Conservation (phyloP, 495 filamentous ascomycete genomes). For the Tuber borchii region DNA sequence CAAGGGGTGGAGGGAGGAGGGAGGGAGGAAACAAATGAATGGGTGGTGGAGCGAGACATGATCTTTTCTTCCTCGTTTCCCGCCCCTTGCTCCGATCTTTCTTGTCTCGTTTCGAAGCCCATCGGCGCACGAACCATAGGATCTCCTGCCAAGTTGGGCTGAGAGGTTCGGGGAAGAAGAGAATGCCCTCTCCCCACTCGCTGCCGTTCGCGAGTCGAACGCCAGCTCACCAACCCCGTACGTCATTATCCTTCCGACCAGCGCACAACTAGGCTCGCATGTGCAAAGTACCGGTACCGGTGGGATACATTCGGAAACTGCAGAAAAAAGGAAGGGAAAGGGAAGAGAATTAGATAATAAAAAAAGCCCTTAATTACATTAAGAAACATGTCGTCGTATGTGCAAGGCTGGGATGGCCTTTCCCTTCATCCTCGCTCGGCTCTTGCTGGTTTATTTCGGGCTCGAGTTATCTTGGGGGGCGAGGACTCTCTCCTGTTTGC, state of each 20-base stretch:
- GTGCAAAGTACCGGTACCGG: background rate
- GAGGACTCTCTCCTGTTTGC: background rate
- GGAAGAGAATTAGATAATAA: too few species aligned
- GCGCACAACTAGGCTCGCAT: background rate
- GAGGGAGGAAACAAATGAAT: conserved; percentile 9
- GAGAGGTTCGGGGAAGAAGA: conserved; percentile 19
- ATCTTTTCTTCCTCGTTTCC: conserved; percentile 34
- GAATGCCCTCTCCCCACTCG: conserved; percentile 17
- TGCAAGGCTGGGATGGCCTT: background rate
- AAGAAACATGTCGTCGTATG: background rate
- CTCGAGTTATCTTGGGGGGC: background rate
- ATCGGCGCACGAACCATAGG: conserved; percentile 34
- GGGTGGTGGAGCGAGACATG: conserved; percentile 34
- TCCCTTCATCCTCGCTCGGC: background rate
- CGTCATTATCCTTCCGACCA: conserved; percentile 1
- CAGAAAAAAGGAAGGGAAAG: background rate
- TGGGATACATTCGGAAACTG: background rate
- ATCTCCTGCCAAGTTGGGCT: conserved; percentile 28
- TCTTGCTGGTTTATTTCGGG: background rate
- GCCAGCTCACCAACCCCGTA: conserved; percentile 30
- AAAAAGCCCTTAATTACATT: background rate
- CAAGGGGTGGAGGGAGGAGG: background rate
- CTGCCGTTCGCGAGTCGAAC: conserved; percentile 25
- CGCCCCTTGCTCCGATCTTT: conserved; percentile 35
- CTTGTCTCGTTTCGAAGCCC: conserved; percentile 35